Evolutionary conservation across 2,329 filamentous ascomycete species (phyloP).

Genomic region (Neoscytalidium dimidiatum): DNA sequence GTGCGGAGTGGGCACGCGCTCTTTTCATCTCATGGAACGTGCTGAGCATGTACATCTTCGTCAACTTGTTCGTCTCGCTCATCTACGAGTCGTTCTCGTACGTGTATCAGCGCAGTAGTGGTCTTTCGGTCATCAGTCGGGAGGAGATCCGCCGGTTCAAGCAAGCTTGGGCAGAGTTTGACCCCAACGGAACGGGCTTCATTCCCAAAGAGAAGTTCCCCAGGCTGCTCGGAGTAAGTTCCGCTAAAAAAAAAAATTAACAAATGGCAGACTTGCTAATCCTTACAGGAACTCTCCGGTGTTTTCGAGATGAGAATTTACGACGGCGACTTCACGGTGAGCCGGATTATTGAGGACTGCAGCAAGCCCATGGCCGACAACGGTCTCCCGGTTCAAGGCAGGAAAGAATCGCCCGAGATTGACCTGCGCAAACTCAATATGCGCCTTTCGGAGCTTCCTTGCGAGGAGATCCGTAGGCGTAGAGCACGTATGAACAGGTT

Average conservation of each 20-base stretch:
- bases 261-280: background rate
- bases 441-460: constrained; percentile 72
- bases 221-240: constrained; percentile 72
- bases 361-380: constrained; percentile 57
- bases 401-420: constrained; percentile 49
- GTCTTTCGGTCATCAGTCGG: constrained; percentile 84
- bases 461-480: constrained; percentile 71
- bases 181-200: constrained; percentile 87
- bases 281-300: constrained; percentile 73
- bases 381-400: constrained; percentile 49
- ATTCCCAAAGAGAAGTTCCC: constrained; percentile 91
- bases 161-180: constrained; percentile 94
- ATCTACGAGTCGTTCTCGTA: constrained; percentile 99
- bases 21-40: constrained; percentile 98
- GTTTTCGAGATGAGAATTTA: constrained; percentile 98
- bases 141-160: constrained; percentile 97
- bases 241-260: constrained; percentile 20
- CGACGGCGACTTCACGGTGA: constrained; percentile 83
- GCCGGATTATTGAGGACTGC: constrained; percentile 84
- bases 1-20: constrained; percentile 80
- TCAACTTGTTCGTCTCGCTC: constrained; percentile 95
- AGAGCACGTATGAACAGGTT: constrained; percentile 88
- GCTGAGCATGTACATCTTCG: constrained; percentile 99
- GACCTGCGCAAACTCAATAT: constrained; percentile 75
- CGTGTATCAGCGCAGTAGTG: constrained; percentile 94